Evolutionary conservation across 192 early-diverging fungal species (phyloP).

Genomic region (Backusella macrospora): DNA sequence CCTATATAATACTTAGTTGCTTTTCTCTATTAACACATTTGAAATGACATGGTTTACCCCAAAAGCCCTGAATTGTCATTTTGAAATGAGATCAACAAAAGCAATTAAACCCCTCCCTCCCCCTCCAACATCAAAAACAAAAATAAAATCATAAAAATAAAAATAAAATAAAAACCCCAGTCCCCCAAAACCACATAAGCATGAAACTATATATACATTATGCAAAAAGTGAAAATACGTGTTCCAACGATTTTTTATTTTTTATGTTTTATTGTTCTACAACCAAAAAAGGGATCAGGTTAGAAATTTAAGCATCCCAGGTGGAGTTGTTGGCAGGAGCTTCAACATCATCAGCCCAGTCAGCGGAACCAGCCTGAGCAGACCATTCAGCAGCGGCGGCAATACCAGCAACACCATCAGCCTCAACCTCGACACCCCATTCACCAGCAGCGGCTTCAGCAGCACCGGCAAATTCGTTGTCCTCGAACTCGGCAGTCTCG

Average conservation of each 20-base stretch:
- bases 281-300: neutral
- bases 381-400: conserved; percentile 45
- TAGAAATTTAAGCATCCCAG: conserved; percentile 35
- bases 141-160: too few relatives aligned
- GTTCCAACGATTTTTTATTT: conserved; percentile 2
- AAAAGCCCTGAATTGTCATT: neutral
- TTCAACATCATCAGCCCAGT: conserved; percentile 39
- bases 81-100: too few relatives aligned
- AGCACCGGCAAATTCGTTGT: conserved; percentile 38
- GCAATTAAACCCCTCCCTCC: too few relatives aligned
- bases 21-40: neutral
- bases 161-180: neutral
- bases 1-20: conserved; percentile 19
- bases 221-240: neutral
- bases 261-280: neutral
- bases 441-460: conserved; percentile 48
- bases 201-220: neutral
- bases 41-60: neutral
- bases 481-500: conserved; percentile 52
- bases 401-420: conserved; percentile 44
- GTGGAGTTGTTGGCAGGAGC: conserved; percentile 23
- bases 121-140: too few relatives aligned
- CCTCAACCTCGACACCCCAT: conserved; percentile 69
- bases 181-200: neutral
- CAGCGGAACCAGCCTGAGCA: conserved; percentile 23